Evolutionary conservation across 1,284 basidiomycete species (phyloP).

Genomic region (Mycocalia duriaeana): DNA sequence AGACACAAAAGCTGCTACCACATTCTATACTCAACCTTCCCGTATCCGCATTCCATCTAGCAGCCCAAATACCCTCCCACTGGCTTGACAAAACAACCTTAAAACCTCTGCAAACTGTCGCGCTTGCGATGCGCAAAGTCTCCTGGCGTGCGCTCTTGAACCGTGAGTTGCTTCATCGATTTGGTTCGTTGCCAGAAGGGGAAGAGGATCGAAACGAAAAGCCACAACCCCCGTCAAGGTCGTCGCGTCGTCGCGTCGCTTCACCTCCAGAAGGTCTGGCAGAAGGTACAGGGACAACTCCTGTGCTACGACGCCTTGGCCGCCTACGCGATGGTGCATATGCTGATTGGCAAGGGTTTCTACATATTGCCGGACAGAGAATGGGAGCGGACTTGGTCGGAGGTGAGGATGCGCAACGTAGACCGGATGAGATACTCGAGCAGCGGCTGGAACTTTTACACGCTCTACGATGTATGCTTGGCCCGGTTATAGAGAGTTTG

Average conservation of each 20-base stretch:
- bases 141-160: slow-evolving; percentile 56
- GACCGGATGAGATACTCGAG: slow-evolving; percentile 17
- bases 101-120: slow-evolving; percentile 29
- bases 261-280: slow-evolving; percentile 1
- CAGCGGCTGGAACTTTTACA: slow-evolving; percentile 39
- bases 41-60: slow-evolving; percentile 51
- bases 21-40: slow-evolving; percentile 19
- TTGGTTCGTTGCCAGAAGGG: background rate
- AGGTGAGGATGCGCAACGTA: slow-evolving; percentile 1
- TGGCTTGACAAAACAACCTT: slow-evolving; percentile 31
- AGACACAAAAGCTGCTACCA: slow-evolving; percentile 6
- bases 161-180: slow-evolving; percentile 4
- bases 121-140: slow-evolving; percentile 55
- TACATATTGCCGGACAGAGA: slow-evolving; percentile 30
- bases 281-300: slow-evolving; percentile 29
- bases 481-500: slow-evolving; percentile 44
- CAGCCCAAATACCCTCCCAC: slow-evolving; percentile 39
- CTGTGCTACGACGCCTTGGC: slow-evolving; percentile 39
- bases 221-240: slow-evolving; percentile 18
- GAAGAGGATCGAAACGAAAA: background rate
- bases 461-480: slow-evolving; percentile 45
- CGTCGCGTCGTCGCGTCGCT: slow-evolving; percentile 13
- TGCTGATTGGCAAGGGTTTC: slow-evolving; percentile 40
- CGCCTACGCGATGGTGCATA: slow-evolving; percentile 42
- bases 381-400: slow-evolving; percentile 30